Base-by-base conservation (phyloP, 192 early-diverging fungal genomes). In the Coemansia sp. region DNA sequence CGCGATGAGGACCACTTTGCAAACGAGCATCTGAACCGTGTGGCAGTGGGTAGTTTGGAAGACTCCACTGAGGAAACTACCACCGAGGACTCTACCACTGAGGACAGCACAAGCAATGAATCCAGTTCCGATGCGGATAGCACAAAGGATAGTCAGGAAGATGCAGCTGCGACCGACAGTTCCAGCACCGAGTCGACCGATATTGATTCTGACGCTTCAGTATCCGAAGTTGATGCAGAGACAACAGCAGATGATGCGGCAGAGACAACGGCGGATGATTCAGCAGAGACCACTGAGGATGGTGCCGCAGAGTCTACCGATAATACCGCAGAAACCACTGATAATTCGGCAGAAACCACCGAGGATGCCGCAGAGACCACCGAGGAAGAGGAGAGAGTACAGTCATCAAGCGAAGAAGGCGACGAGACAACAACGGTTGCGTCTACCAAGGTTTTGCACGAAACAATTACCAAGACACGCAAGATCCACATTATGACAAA, bases 381-480 rank as follows among this genome's bases (percentile, higher is more conserved):
- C 10, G 55, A 23, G 2, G n/a, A 12, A 17, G 62, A 29, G 25
- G 38, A 21, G 3, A 23, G 21, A n/a, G 9, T 39, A 3, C 39
- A 41, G 39, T 14, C 39, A 41, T 25, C 21, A 4, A 51, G 17
- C 43, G 65, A 67, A 53, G 51, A 69, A 17, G 60, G 58, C 52
- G 67, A 77, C 58, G 74, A 77, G 22, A 77, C 74, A 5, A 72
- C 69, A 9, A 77, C 75, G 0, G 67, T 68, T 38, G 54, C 71
- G 59, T 72, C 75, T n/a, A 78, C 70, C 11, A 72, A 72, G 63
- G 59, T 78, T 17, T 17, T 78, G n/a, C 51, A 69, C 37, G 38
- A 57, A 1, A 78, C 70, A 3, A 50, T 43, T 9, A 78, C 75
- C 53, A 69, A 65, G 38, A 70, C 70, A 17, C 71, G 69, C 61